Evolutionary conservation across 139 green algal genomes (phyloP).

Genomic region (Chlamydomonas sphaeroides): DNA sequence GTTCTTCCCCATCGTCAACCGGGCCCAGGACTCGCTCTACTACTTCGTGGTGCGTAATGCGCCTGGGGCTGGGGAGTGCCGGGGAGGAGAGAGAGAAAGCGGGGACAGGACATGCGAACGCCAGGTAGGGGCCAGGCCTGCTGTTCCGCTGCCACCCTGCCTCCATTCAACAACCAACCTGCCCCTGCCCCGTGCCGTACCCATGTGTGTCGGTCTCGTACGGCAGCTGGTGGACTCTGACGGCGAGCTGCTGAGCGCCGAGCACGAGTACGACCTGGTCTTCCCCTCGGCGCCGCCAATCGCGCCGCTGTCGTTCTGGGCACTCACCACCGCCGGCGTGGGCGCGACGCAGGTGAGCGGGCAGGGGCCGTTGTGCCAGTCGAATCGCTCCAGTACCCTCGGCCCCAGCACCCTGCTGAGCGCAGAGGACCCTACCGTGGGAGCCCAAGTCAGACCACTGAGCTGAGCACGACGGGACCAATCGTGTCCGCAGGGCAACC

Average conservation of each 20-base stretch:
- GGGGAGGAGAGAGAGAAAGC: no score
- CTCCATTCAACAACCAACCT: no score
- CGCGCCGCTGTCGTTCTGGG: neutral
- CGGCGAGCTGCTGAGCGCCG: neutral
- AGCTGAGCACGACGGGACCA: no score
- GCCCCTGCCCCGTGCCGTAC: neutral
- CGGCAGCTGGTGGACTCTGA: neutral
- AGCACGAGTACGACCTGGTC: neutral
- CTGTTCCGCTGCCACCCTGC: no score
- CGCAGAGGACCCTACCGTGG: no score
- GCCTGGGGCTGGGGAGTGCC: no score
- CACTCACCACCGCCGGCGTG: neutral
- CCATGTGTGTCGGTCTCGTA: no score
- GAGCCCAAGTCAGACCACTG: no score
- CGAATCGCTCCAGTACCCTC: neutral
- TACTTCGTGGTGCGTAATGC: neutral
- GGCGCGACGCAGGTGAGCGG: no score
- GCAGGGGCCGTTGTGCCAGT: neutral
- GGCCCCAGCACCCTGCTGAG: neutral
- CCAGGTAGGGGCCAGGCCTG: no score
- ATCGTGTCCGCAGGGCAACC: no score
- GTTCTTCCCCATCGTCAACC: conserved; percentile 1
- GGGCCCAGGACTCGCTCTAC: neutral
- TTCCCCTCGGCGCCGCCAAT: neutral
- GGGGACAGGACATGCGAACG: neutral